phyloP scores from a whole-genome alignment of 306 rosid species.

The Crotalaria pallida region DNA sequence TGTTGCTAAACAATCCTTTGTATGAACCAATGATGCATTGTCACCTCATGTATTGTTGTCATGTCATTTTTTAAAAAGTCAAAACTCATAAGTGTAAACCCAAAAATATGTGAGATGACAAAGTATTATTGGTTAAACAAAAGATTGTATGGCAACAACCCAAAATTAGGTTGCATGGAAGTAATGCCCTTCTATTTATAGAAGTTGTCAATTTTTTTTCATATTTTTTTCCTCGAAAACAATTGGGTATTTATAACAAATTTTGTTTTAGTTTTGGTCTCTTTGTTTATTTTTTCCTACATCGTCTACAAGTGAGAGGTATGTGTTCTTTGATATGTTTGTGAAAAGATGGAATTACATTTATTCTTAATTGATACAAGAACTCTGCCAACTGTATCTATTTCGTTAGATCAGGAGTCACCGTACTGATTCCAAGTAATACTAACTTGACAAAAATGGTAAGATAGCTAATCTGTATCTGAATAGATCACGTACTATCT shows the following conservation, averaged over 20 bases:
- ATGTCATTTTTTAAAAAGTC: no score
- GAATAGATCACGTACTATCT: neutral
- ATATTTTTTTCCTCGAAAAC: neutral
- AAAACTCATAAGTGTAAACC: no score
- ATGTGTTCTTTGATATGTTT: neutral
- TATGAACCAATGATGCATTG: no score
- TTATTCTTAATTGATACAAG: no score
- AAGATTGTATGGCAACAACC: no score
- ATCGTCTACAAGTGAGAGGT: neutral
- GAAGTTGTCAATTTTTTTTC: neutral
- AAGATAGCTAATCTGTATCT: neutral
- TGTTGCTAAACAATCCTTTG: no score
- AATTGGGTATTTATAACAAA: conserved; percentile 2
- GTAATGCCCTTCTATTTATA: neutral
- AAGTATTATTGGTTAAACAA: no score
- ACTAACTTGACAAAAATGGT: neutral
- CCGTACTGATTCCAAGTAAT: neutral
- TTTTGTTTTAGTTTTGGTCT: neutral
- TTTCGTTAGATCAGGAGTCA: neutral
- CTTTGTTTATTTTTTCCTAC: neutral
- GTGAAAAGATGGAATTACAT: neutral
- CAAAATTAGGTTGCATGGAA: no score
- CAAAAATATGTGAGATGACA: no score
- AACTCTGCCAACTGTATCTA: no score
- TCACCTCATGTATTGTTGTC: no score